Base-by-base conservation (phyloP, 805 yeast species). In the Danielozyma ontarioensis region DNA sequence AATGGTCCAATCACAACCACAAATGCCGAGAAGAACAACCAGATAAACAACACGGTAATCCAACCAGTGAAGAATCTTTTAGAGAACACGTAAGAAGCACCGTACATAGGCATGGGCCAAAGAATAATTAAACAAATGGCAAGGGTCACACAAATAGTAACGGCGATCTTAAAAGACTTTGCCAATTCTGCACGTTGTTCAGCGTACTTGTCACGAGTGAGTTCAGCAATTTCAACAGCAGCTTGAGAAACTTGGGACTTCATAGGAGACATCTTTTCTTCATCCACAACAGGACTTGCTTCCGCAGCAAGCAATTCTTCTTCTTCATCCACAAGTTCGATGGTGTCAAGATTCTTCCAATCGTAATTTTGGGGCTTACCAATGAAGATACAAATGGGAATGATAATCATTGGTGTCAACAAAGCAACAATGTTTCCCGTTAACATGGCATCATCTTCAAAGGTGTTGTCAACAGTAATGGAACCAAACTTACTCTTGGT, bases 51-150 rank as follows among this genome's bases (percentile, higher is more conserved):
- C 19, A 87, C 94, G 24, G 71, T 76, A 31, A 88, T 74, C 96
- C 96, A 88, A 28, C 95, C 96, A 5, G 93, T 83, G 59, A 87
- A 88, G 62, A 85, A 85, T 36, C 56, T 59, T 55, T 75, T 79
- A 33, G 85, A 76, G 59, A 87, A 88, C 26, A 87, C 67, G 51
- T 87, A 87, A 3, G 74, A 70, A 4, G 81, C 52, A 21, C 95
- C 96, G 55, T 81, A 87, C 93, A 88, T 81, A 44, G 96, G 96
- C 87, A 87, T 83, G 49, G 96, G 96, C 93, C 94, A 86, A 19
- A 87, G 50, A 17, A 88, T 71, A 21, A 87, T 60, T 31, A 87
- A 62, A 29, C 80, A 68, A 6, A 85, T 45, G 4, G 86, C 77
- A 44, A 85, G 68, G 27, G 72, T 60, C 2, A 74, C 56, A 53